Conservation (phyloP, 345 rosid species). For the Conringia planisiliqua region DNA sequence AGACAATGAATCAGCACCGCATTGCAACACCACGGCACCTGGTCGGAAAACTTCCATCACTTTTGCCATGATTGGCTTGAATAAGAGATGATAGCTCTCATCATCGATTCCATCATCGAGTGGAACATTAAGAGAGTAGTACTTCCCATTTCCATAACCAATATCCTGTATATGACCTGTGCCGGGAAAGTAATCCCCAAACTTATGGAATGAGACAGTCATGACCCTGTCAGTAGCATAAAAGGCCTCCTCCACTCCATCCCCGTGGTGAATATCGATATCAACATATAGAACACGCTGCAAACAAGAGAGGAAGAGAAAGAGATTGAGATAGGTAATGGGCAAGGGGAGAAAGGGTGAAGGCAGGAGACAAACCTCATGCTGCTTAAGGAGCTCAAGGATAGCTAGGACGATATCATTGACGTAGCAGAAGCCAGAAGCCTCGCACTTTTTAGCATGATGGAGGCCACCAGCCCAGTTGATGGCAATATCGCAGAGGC, state of each 20-base stretch:
- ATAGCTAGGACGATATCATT: slow-evolving; percentile 72
- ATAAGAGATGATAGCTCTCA: slow-evolving; percentile 67
- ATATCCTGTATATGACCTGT: slow-evolving; percentile 57
- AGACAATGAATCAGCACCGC: slow-evolving; percentile 68
- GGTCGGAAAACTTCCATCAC: slow-evolving; percentile 66
- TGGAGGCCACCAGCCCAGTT: slow-evolving; percentile 76
- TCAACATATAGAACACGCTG: slow-evolving; percentile 72
- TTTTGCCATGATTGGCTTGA: slow-evolving; percentile 62
- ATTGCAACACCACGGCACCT: slow-evolving; percentile 64
- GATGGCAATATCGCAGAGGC: slow-evolving; percentile 56
- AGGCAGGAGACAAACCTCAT: slow-evolving; percentile 54
- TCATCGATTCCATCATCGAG: slow-evolving; percentile 71
- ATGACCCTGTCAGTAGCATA: slow-evolving; percentile 69
- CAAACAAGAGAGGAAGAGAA: slow-evolving; percentile 11
- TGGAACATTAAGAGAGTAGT: slow-evolving; percentile 66
- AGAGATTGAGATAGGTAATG: neutral
- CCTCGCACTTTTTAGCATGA: slow-evolving; percentile 65
- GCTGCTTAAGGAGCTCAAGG: slow-evolving; percentile 68
- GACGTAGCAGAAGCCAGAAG: slow-evolving; percentile 53
- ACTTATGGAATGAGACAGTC: slow-evolving; percentile 72
- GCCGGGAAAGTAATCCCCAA: slow-evolving; percentile 68
- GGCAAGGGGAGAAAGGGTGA: too few relatives aligned
- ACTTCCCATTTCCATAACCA: slow-evolving; percentile 56
- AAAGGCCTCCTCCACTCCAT: slow-evolving; percentile 75
- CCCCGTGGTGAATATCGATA: slow-evolving; percentile 69